These are phyloP conservation scores for Hyphodiscus sp. DNA, from an alignment of 2,329 filamentous ascomycete genomes.

Conservation along the genomic window DNA sequence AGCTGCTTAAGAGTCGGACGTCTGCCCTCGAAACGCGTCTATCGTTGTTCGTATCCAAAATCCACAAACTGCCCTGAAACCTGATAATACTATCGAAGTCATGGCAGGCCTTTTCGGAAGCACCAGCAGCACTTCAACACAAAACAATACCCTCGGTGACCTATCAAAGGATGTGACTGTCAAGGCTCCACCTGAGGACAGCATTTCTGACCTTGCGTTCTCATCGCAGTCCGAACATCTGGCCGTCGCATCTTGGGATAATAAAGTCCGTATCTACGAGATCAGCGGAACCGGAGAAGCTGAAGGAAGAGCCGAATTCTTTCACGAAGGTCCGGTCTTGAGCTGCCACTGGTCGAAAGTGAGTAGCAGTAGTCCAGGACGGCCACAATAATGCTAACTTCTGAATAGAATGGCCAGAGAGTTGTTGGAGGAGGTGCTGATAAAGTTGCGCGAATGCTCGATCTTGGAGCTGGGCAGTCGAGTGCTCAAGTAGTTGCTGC, in stretches of 20 bases:
- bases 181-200: slow-evolving; percentile 74
- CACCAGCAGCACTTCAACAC: slow-evolving; percentile 38
- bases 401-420: slow-evolving; percentile 74
- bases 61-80: background rate
- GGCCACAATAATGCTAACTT: slow-evolving; percentile 7
- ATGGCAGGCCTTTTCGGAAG: slow-evolving; percentile 62
- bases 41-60: background rate
- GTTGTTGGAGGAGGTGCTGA: slow-evolving; percentile 83
- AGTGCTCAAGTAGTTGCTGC: slow-evolving; percentile 64
- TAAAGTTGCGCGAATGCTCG: slow-evolving; percentile 83
- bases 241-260: slow-evolving; percentile 92
- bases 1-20: no score
- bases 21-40: background rate
- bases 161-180: slow-evolving; percentile 83
- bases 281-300: slow-evolving; percentile 72
- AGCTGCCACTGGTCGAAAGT: slow-evolving; percentile 86
- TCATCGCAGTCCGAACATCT: slow-evolving; percentile 73
- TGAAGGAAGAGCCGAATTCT: slow-evolving; percentile 77
- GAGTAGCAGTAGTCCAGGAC: slow-evolving; percentile 30
- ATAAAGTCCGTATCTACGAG: slow-evolving; percentile 95
- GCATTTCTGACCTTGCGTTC: slow-evolving; percentile 82
- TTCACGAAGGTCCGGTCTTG: slow-evolving; percentile 79
- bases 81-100: slow-evolving; percentile 15
- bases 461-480: slow-evolving; percentile 62
- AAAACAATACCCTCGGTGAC: slow-evolving; percentile 76